A percentile compares a stretch with the other conserved stretches of the same genome.
Conservation (phyloP, 2,329 filamentous ascomycete genomes). For the Penicillium sp. region DNA sequence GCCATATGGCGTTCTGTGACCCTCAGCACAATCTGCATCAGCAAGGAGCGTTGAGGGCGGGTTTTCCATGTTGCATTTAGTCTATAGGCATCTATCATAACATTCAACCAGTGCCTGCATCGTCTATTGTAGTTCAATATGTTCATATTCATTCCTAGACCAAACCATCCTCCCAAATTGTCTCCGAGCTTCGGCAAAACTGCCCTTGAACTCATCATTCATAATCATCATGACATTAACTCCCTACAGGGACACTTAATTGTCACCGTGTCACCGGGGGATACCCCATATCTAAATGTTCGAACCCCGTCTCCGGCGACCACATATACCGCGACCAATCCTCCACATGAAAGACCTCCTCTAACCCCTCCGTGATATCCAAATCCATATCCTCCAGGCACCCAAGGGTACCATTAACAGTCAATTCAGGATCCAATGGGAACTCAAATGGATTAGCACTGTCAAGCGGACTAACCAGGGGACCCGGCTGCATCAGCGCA, state of each 20-base stretch:
- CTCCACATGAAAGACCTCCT: slow-evolving; percentile 23
- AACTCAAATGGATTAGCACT: slow-evolving; percentile 22
- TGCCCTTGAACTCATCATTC: not conserved
- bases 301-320: slow-evolving; percentile 25
- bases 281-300: slow-evolving; percentile 24
- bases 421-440: slow-evolving; percentile 18
- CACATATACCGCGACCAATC: slow-evolving; percentile 29
- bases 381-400: slow-evolving; percentile 22
- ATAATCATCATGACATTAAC: slow-evolving; percentile 15
- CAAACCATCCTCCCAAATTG: not conserved
- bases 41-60: slow-evolving; percentile 17
- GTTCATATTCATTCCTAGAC: not conserved
- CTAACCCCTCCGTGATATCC: slow-evolving; percentile 19
- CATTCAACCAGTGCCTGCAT: not conserved
- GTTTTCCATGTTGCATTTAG: slow-evolving; percentile 2
- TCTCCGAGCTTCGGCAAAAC: not conserved
- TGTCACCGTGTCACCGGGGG: slow-evolving; percentile 20
- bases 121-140: not conserved
- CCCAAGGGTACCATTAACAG: slow-evolving; percentile 4
- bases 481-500: slow-evolving; percentile 6
- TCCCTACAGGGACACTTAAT: slow-evolving; percentile 9
- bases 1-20: slow-evolving; percentile 4
- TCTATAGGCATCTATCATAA: not conserved
- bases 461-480: slow-evolving; percentile 20
- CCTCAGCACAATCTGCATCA: slow-evolving; percentile 21